These are phyloP conservation scores for Piper betle DNA, from an alignment of 164 flowering plant genomes.

Conservation along the genomic window DNA sequence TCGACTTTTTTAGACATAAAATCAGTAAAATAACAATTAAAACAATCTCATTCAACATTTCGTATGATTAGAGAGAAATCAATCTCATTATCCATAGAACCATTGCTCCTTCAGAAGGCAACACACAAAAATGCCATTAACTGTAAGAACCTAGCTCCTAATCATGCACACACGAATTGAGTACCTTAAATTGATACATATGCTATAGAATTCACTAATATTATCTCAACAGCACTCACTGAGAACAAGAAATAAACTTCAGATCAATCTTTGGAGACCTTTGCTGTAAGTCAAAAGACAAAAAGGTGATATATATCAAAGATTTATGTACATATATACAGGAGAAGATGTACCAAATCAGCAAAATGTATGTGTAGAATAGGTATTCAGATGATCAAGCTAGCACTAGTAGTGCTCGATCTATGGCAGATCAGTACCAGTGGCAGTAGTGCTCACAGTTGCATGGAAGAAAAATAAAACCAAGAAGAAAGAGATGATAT, in stretches of 20 bases:
- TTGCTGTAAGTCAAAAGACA: too few relatives aligned
- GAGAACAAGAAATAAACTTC: too few relatives aligned
- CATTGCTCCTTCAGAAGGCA: too few relatives aligned
- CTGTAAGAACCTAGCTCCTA: too few relatives aligned
- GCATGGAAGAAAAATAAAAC: background rate
- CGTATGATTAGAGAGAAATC: background rate
- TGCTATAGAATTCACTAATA: too few relatives aligned
- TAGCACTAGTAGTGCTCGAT: constrained; percentile 4
- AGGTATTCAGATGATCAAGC: background rate
- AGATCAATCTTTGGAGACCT: too few relatives aligned
- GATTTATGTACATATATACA: too few relatives aligned
- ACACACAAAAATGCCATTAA: too few relatives aligned
- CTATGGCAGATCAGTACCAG: background rate
- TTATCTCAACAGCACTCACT: too few relatives aligned
- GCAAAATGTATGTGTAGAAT: background rate
- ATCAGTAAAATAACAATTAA: background rate
- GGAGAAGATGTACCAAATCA: background rate
- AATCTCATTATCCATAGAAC: background rate
- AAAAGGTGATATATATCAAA: too few relatives aligned
- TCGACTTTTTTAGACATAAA: background rate
- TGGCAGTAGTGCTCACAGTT: background rate
- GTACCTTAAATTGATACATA: too few relatives aligned
- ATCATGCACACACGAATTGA: too few relatives aligned
- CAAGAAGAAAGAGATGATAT: constrained; percentile 4
- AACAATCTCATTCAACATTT: background rate